Evolutionary conservation across 441 rosid species (phyloP).

Genomic region (Euphorbia neoarborescens): DNA sequence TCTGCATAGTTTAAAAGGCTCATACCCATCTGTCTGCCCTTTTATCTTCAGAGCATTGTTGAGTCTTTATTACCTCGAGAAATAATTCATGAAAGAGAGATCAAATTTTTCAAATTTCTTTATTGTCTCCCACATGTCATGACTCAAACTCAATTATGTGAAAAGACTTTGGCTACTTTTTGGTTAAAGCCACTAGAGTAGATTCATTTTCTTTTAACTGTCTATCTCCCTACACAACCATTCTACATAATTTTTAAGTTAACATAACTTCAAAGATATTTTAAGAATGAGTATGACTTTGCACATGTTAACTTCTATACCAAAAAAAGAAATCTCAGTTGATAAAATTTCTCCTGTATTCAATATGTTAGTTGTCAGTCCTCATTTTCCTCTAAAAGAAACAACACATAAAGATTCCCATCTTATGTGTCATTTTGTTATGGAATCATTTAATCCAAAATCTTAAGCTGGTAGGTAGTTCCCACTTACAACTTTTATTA

Average conservation of each 20-base stretch:
- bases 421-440: not conserved
- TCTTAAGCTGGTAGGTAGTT: too few relatives aligned
- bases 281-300: not conserved
- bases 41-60: not conserved
- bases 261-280: not conserved
- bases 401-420: not conserved
- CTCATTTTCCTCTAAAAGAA: not conserved
- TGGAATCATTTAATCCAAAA: too few relatives aligned
- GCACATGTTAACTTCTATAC: not conserved
- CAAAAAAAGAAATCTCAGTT: not conserved
- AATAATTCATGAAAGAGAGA: not conserved
- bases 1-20: not conserved
- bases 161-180: not conserved
- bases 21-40: not conserved
- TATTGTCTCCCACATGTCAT: not conserved
- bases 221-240: not conserved
- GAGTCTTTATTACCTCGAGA: not conserved
- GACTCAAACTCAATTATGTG: not conserved
- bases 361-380: not conserved
- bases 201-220: not conserved
- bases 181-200: not conserved
- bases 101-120: not conserved
- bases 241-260: not conserved
- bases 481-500: too few relatives aligned
- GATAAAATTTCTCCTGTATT: not conserved